These are phyloP conservation scores for Talaromyces sp. DNA, from an alignment of 2,329 filamentous ascomycete genomes.

Conservation along the genomic window DNA sequence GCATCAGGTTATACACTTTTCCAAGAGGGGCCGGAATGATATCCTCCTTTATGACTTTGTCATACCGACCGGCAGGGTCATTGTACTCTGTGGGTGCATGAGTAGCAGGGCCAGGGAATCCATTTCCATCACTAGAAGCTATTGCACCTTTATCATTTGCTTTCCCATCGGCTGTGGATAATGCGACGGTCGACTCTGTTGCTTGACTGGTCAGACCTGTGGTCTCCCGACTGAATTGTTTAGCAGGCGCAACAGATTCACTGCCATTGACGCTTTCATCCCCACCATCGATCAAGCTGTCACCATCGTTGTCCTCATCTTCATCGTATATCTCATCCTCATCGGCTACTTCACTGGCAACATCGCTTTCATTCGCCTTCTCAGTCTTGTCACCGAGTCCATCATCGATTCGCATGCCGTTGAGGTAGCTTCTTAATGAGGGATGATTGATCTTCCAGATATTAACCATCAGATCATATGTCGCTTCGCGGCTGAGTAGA, in stretches of 20 bases:
- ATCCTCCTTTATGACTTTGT: slow-evolving; percentile 81
- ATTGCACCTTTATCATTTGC: slow-evolving; percentile 48
- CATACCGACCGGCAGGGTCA: slow-evolving; percentile 75
- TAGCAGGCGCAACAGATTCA: slow-evolving; percentile 46
- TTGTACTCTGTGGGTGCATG: slow-evolving; percentile 84
- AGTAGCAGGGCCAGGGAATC: slow-evolving; percentile 80
- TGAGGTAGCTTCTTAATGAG: slow-evolving; percentile 82
- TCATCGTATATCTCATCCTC: slow-evolving; percentile 60
- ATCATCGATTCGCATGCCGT: slow-evolving; percentile 78
- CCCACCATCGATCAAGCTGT: slow-evolving; percentile 58
- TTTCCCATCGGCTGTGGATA: slow-evolving; percentile 38
- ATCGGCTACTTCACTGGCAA: slow-evolving; percentile 72
- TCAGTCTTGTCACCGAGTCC: slow-evolving; percentile 87
- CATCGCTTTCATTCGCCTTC: slow-evolving; percentile 67
- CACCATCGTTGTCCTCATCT: slow-evolving; percentile 54
- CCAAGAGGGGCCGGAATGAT: slow-evolving; percentile 81
- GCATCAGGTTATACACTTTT: slow-evolving; percentile 84
- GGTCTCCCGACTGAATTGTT: slow-evolving; percentile 65
- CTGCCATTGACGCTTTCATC: slow-evolving; percentile 55
- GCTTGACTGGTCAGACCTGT: slow-evolving; percentile 51
- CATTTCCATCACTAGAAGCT: slow-evolving; percentile 41
- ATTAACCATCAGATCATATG: slow-evolving; percentile 93
- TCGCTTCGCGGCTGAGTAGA: slow-evolving; percentile 89
- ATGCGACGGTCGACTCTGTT: slow-evolving; percentile 38
- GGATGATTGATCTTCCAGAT: slow-evolving; percentile 98